Evolutionary conservation across 208 protist genomes (phyloP).

Genomic region (Herpetomonas muscarum): DNA sequence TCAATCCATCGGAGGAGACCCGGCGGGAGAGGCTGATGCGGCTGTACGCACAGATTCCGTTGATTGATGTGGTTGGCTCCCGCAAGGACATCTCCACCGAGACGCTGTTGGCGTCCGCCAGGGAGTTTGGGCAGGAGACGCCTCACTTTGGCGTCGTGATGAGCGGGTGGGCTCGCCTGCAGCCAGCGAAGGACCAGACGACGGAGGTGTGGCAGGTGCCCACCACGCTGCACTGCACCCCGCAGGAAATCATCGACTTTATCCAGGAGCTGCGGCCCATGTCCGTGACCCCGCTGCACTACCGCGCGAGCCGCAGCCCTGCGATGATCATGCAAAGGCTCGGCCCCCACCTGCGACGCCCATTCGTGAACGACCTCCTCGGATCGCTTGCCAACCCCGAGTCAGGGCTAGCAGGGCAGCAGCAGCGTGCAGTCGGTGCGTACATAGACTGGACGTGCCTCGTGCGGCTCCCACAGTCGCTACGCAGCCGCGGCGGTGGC

Average conservation of each 20-base stretch:
- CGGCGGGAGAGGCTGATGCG: neutral
- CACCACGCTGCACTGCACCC: conserved; percentile 63
- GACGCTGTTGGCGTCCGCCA: conserved; percentile 26
- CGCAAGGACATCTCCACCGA: conserved; percentile 26
- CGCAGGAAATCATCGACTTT: conserved; percentile 66
- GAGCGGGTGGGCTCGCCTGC: conserved; percentile 64
- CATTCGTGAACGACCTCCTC: conserved; percentile 34
- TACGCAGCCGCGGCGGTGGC: conserved; percentile 1
- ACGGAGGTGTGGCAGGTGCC: conserved; percentile 57
- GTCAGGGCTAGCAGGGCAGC: too few relatives aligned
- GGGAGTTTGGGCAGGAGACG: conserved; percentile 12
- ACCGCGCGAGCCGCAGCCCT: conserved; percentile 34
- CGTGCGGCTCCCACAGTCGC: neutral
- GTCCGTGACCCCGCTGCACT: conserved; percentile 66
- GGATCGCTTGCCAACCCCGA: neutral
- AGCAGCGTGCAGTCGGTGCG: neutral
- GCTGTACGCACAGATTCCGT: conserved; percentile 14
- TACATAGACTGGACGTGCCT: neutral
- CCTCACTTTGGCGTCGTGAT: conserved; percentile 72
- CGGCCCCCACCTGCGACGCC: conserved; percentile 39
- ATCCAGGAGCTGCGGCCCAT: conserved; percentile 50
- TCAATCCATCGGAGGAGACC: too few relatives aligned
- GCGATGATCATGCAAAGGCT: conserved; percentile 50
- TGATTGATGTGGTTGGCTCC: conserved; percentile 57
- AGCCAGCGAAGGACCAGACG: conserved; percentile 5